phyloP scores from a whole-genome alignment of 257 asterid species.

The Verbena officinalis region DNA sequence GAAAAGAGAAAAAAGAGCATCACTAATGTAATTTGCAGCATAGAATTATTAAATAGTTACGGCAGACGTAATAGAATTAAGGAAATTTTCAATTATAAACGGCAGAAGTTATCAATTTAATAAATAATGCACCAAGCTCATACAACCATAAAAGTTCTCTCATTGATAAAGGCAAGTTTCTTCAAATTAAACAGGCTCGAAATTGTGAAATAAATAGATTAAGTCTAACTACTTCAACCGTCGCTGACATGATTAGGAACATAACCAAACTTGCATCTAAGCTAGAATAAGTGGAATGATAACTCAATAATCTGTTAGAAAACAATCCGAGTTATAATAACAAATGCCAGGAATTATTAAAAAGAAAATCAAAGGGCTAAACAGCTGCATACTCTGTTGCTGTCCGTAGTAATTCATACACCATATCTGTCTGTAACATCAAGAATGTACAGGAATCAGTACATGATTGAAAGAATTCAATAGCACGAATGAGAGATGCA shows the following conservation, averaged over 20 bases:
- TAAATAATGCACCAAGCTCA: constrained; percentile 15
- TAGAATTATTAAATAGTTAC: constrained; percentile 6
- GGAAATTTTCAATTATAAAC: constrained; percentile 4
- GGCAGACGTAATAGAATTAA: constrained; percentile 1
- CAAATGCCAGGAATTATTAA: constrained; percentile 11
- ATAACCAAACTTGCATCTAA: constrained; percentile 16
- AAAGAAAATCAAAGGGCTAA: constrained; percentile 23
- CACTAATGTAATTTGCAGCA: constrained; percentile 31
- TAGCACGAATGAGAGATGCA: constrained; percentile 19
- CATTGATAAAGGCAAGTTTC: constrained; percentile 14
- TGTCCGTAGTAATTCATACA: constrained; percentile 94
- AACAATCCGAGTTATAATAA: constrained; percentile 1
- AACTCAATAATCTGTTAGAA: constrained; percentile 7
- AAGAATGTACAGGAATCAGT: constrained; percentile 36
- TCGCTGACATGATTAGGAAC: neutral
- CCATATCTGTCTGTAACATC: constrained; percentile 89
- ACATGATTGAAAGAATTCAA: constrained; percentile 3
- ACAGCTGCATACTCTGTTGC: constrained; percentile 87
- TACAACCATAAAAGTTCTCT: constrained; percentile 13
- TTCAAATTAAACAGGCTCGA: neutral
- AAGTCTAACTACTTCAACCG: constrained; percentile 4
- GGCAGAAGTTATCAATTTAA: constrained; percentile 3
- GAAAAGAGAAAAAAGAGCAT: constrained; percentile 19
- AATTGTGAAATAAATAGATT: neutral
- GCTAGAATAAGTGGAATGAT: constrained; percentile 24